Base-by-base conservation (phyloP, 1,284 basidiomycete genomes). In the Trametes polyzona region DNA sequence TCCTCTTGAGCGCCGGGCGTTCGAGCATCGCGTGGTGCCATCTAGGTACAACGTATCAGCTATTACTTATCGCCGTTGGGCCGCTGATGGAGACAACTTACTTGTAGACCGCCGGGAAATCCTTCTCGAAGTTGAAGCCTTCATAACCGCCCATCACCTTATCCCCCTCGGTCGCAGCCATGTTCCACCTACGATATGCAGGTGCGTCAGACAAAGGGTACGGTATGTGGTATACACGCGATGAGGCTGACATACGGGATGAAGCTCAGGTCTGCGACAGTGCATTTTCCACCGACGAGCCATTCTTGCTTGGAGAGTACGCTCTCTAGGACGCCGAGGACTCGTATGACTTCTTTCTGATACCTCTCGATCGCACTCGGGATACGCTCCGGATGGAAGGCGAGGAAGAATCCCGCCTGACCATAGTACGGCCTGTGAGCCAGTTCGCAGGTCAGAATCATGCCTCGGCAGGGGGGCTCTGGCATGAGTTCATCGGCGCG, bases 271-370 rank as follows among this genome's bases (percentile, higher is more conserved):
- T 64, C 63, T 2, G 59, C 63, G 30, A 62, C 47, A 8, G 63
- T 62, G 24, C 26, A 46, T 37, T 62, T 64, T 10, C 36, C 59
- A 23, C 54, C 58, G n/a, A 57, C 36, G 21, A 57, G 55, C 39
- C 49, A 57, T 12, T 46, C 42, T 26, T 46, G 49, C 47, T 60
- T 57, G n/a, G 57, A 56, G 14, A 65, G 53, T 4, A 64, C 62
- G 39, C 48, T 52, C 26, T 74, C 68, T n/a, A 73, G 63, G 3
- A 74, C 71, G 23, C 67, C 57, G 32, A 67, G 55, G 4, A 74
- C 68, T 19, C 72, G 69, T 41, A 62, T 50, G 33, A 64, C 63
- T 55, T 74, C 72, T 44, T 68, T 66, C 26, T 63, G 52, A 60
- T 72, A 74, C 0, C 72, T 61, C 47, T 71, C 65, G 32, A 68